Conservation (phyloP, 148 eudicot genomes). For the Rhododendron henanense region DNA sequence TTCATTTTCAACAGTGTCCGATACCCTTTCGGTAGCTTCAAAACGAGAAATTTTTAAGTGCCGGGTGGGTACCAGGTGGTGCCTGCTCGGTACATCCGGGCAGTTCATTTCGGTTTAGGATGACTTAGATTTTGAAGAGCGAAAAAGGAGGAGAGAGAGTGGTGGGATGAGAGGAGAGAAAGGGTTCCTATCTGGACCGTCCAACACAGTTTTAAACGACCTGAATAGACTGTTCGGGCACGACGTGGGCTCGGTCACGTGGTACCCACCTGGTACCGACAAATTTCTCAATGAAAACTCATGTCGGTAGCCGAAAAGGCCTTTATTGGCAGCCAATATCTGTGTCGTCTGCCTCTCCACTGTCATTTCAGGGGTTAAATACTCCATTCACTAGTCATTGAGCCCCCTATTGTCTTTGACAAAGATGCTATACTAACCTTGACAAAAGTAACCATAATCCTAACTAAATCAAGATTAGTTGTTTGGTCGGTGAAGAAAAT, state of each 20-base stretch:
- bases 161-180: no score
- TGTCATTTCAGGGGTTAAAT: background rate
- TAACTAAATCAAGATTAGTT: background rate
- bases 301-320: background rate
- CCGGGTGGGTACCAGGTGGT: no score
- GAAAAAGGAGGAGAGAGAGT: no score
- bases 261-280: no score
- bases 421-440: background rate
- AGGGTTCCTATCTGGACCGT: fast-evolving
- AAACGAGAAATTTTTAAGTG: no score
- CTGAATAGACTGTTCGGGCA: no score
- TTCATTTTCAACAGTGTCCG: background rate
- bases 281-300: background rate
- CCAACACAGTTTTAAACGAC: no score
- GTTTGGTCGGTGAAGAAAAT: background rate
- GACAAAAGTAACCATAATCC: background rate
- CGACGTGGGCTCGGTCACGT: no score
- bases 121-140: no score
- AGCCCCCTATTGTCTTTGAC: background rate
- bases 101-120: no score
- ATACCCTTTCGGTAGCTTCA: background rate
- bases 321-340: background rate
- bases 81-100: fast-evolving
- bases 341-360: background rate
- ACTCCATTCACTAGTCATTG: background rate